Base-by-base conservation (phyloP, 768 basidiomycete genomes). In the Kwoniella pini region DNA sequence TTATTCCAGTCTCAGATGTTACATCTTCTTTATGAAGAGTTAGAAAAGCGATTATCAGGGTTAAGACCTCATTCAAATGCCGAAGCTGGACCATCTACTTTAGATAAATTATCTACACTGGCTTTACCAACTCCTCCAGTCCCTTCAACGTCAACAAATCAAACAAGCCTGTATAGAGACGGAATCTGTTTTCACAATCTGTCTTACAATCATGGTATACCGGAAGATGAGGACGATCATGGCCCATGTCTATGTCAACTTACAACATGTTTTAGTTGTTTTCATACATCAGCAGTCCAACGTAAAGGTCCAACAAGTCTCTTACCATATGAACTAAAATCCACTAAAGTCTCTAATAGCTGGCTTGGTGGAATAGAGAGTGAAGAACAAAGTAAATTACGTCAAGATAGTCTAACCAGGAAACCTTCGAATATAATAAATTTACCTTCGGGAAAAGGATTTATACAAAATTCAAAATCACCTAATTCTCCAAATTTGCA, bases 161-260 rank as follows among this genome's bases (percentile, higher is more conserved):
- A n/a, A 17, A 57, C 19, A 5, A 53, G 50, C 3, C 27, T 61
- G 24, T 54, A 54, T 11, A 63, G 76, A 2, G 74, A 77, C 43
- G 77, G 77, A 0, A 65, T 78, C 21, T 78, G 77, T 53, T 78
- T 78, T 42, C 71, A 75, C 57, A 64, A 69, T 42, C 57, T 76
- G 26, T 64, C 70, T 2, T 67, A 67, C 40, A 61, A 68, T n/a
- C 77, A 78, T 54, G 75, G 74, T 15, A 55, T 63, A 36, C 55
- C 68, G 10, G 49, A 61, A 28, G 68, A 74, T 27, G 69, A 76
- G 36, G 75, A 76, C 52, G 68, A 74, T 46, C 72, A 76, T 42
- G 67, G 62, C 19, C 44, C 57, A n/a, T 72, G 71, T 50, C 38
- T 74, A n/a, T 73, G 72, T 58, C 74, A 74, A 43, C 46, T 73